A percentile compares a stretch with the other conserved stretches of the same genome.
phyloP scores from a whole-genome alignment of 352 stramenopile genomes.

The Phytophthora hibernalis region DNA sequence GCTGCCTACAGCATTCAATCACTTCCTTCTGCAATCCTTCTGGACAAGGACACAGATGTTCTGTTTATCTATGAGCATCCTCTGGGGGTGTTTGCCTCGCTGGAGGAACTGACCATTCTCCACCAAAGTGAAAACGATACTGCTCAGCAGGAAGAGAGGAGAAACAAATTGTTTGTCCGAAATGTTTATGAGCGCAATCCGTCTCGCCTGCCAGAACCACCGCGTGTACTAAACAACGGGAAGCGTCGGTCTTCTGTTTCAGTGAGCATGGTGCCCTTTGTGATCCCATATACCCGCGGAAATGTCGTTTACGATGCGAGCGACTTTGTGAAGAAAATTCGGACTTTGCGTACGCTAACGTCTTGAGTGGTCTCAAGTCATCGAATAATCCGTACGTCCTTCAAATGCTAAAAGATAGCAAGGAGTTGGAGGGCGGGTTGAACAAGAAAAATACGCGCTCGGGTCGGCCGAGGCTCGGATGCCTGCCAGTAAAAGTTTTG shows the following conservation, averaged over 20 bases:
- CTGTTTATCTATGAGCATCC: slow-evolving; percentile 59
- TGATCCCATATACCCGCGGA: slow-evolving; percentile 57
- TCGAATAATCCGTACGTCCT: slow-evolving; percentile 37
- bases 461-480: slow-evolving; percentile 8
- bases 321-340: slow-evolving; percentile 81
- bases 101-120: slow-evolving; percentile 75
- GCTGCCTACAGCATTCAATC: slow-evolving; percentile 14
- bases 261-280: slow-evolving; percentile 44
- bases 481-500: slow-evolving; percentile 38
- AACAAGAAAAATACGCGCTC: slow-evolving; percentile 2
- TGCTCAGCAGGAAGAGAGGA: slow-evolving; percentile 60
- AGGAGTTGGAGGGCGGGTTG: neutral
- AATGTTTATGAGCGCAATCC: slow-evolving; percentile 70
- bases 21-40: neutral
- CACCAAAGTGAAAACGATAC: slow-evolving; percentile 62
- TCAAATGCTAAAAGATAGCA: slow-evolving; percentile 35
- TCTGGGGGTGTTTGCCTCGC: slow-evolving; percentile 64
- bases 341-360: slow-evolving; percentile 51
- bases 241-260: slow-evolving; percentile 6
- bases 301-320: slow-evolving; percentile 62
- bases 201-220: slow-evolving; percentile 28
- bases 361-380: slow-evolving; percentile 44
- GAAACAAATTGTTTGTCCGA: slow-evolving; percentile 69
- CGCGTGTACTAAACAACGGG: slow-evolving; percentile 16
- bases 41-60: slow-evolving; percentile 31